A percentile compares a stretch with the other conserved stretches of the same genome.
Evolutionary conservation across 2,329 filamentous ascomycete genomes (phyloP).

Genomic region (Dactylonectria macrodidyma): DNA sequence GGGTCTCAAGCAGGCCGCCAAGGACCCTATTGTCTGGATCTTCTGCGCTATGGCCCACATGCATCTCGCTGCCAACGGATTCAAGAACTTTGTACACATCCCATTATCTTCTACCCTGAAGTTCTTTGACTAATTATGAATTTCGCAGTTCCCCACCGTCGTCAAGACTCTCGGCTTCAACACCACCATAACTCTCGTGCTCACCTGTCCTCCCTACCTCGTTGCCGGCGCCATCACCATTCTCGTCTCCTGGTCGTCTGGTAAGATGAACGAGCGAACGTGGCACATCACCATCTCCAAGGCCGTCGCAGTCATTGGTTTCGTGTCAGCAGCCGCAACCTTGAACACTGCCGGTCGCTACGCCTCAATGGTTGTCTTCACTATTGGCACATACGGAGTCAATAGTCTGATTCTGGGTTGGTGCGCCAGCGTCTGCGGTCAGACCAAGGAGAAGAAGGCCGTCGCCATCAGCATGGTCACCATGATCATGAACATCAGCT

Average conservation of each 20-base stretch:
- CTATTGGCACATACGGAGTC: constrained; percentile 57
- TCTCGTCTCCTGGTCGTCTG: constrained; percentile 55
- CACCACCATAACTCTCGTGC: constrained; percentile 50
- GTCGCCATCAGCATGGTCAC: constrained; percentile 56
- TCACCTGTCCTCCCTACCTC: constrained; percentile 61
- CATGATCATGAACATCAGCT: constrained; percentile 46
- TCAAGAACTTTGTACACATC: constrained; percentile 53
- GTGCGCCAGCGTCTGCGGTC: constrained; percentile 58
- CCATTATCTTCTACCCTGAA: background rate
- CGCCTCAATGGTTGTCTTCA: constrained; percentile 57
- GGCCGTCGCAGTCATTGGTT: constrained; percentile 53
- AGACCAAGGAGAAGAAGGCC: constrained; percentile 66
- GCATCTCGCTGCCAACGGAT: constrained; percentile 64
- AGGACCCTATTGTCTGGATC: constrained; percentile 64
- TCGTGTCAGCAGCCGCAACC: constrained; percentile 45
- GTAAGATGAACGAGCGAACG: constrained; percentile 62
- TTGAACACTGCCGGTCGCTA: constrained; percentile 42
- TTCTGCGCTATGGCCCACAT: constrained; percentile 67
- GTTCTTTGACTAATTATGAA: background rate
- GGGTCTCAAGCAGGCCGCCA: constrained; percentile 60
- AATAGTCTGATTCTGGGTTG: constrained; percentile 64
- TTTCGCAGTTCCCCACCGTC: constrained; percentile 43
- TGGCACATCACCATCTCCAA: constrained; percentile 64
- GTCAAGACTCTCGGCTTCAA: constrained; percentile 50
- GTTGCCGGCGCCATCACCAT: constrained; percentile 52